Evolutionary conservation across 2,329 filamentous ascomycete species (phyloP).

Genomic region (Trichocomaceae sp.): DNA sequence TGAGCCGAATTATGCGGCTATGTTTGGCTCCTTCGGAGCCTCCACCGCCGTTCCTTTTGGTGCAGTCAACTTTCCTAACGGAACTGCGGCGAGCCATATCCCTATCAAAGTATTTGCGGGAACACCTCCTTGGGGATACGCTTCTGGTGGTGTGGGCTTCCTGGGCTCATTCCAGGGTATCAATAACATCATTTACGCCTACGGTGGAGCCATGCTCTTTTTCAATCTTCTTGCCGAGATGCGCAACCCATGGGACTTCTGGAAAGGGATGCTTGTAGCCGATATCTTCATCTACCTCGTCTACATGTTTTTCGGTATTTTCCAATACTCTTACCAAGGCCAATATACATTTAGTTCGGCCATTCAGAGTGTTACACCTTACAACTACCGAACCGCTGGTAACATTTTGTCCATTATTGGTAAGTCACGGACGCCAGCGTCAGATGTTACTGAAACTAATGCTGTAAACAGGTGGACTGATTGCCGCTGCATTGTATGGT

Average conservation of each 20-base stretch:
- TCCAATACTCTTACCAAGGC: conserved; percentile 8
- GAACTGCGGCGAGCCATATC: not conserved
- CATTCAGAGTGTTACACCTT: conserved; percentile 15
- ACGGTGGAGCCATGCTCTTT: conserved; percentile 46
- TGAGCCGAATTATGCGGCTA: not conserved
- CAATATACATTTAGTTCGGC: not conserved
- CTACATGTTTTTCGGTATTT: conserved; percentile 5
- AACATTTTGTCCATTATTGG: conserved; percentile 22
- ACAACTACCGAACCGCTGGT: conserved; percentile 26
- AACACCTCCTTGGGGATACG: not conserved
- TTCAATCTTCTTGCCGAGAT: conserved; percentile 27
- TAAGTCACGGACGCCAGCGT: conserved; percentile 24
- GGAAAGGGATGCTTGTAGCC: conserved; percentile 41
- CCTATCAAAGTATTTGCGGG: not conserved
- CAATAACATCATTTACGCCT: conserved; percentile 43
- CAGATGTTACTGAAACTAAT: conserved; percentile 11
- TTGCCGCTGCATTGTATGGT: not conserved
- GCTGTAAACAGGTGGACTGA: conserved; percentile 21
- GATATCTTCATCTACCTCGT: conserved; percentile 41
- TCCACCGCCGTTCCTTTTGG: not conserved
- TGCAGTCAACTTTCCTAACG: not conserved
- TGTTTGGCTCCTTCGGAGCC: not conserved
- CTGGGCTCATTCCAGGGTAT: conserved; percentile 47
- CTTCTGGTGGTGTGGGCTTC: conserved; percentile 32
- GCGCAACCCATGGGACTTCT: conserved; percentile 45